These are phyloP conservation scores for Cryptomeria japonica DNA, from an alignment of 75 land plant genomes.

Conservation along the genomic window DNA sequence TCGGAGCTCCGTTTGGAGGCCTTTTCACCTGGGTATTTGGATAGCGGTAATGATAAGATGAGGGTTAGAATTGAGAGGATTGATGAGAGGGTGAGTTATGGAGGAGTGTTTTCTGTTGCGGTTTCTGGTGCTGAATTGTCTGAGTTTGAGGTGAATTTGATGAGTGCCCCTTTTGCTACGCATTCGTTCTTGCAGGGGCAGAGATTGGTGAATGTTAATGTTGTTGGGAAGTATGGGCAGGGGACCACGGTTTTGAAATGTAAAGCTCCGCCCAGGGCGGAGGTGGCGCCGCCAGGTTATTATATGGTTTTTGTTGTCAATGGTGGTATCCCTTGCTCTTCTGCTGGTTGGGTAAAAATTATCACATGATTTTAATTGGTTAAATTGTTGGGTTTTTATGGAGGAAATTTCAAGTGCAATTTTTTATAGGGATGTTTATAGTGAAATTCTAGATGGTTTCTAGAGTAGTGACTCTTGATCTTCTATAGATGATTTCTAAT, in stretches of 20 bases:
- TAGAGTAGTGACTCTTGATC: too few relatives aligned
- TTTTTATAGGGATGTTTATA: too few relatives aligned
- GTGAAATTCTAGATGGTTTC: too few relatives aligned
- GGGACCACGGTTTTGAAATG: too few relatives aligned
- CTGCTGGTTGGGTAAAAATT: slow-evolving; percentile 19
- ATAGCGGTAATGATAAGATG: background rate
- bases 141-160: slow-evolving; percentile 15
- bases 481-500: too few relatives aligned
- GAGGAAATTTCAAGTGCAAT: too few relatives aligned
- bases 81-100: background rate
- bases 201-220: background rate
- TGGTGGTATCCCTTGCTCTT: slow-evolving; percentile 17
- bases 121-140: background rate
- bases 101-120: background rate
- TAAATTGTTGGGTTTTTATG: too few relatives aligned
- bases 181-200: slow-evolving; percentile 26
- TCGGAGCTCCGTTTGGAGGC: slow-evolving; percentile 37
- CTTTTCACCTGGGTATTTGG: slow-evolving; percentile 31
- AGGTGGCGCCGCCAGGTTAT: slow-evolving; percentile 22
- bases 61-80: background rate
- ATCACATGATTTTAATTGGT: background rate
- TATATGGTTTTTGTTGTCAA: slow-evolving; percentile 24
- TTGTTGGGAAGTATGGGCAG: background rate
- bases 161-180: slow-evolving; percentile 18
- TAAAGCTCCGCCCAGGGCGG: slow-evolving; percentile 16